Percentiles rank a stretch among this genome's conserved stretches.
phyloP scores from a whole-genome alignment of 2,329 filamentous ascomycete species.

The Pezicula rhizophila region DNA sequence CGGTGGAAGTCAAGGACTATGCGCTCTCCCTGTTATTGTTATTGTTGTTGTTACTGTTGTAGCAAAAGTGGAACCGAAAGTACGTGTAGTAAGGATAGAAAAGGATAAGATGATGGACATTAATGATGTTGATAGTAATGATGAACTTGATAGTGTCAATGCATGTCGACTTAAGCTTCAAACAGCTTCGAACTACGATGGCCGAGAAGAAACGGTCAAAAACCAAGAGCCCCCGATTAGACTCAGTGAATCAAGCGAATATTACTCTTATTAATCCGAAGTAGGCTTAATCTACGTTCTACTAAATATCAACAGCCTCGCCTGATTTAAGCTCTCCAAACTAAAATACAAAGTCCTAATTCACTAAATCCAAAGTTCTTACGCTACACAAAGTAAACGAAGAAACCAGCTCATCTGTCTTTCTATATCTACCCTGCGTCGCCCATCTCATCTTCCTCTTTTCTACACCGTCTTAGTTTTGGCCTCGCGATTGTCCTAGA shows the following conservation, averaged over 20 bases:
- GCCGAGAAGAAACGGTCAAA: neutral
- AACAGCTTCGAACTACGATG: neutral
- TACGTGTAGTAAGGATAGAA: neutral
- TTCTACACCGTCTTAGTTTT: neutral
- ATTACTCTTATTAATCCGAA: too few species aligned
- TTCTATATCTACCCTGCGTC: neutral
- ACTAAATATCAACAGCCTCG: too few species aligned
- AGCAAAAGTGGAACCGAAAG: too few species aligned
- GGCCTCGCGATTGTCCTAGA: neutral
- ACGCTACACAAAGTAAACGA: neutral
- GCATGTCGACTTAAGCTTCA: neutral
- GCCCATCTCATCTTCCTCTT: neutral
- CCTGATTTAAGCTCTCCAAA: too few species aligned
- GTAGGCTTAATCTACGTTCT: neutral
- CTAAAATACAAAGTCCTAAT: too few species aligned
- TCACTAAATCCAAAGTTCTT: neutral
- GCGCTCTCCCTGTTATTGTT: too few species aligned
- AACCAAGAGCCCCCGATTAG: neutral
- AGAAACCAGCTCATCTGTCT: neutral
- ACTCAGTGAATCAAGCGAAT: neutral
- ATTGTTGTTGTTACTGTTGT: too few species aligned
- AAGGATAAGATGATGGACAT: neutral
- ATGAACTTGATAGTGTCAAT: neutral
- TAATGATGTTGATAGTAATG: neutral
- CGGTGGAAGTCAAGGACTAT: too few species aligned